These are phyloP conservation scores for Aspergillus sp. DNA, from an alignment of 2,329 filamentous ascomycete species.

Conservation along the genomic window DNA sequence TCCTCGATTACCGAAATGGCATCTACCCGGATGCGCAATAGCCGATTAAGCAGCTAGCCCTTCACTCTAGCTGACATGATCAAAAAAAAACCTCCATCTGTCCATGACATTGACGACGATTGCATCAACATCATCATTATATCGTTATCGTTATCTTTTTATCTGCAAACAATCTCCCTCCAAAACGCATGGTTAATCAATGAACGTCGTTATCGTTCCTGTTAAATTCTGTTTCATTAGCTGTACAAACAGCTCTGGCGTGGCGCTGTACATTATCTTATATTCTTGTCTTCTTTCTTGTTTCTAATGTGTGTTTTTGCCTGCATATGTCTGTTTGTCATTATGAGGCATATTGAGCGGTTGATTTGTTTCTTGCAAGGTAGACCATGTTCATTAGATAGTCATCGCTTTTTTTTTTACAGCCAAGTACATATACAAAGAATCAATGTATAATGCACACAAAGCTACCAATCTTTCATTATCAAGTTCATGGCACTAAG, in stretches of 20 bases:
- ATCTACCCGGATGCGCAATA: not conserved
- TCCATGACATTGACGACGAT: not conserved
- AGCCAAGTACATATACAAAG: not conserved
- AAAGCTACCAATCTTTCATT: not conserved
- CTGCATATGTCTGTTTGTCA: not conserved
- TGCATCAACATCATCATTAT: not conserved
- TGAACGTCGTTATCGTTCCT: not conserved
- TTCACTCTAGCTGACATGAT: not conserved
- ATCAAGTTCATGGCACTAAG: no score
- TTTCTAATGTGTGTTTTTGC: not conserved
- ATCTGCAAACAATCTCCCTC: not conserved
- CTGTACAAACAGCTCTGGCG: not conserved
- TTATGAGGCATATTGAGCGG: not conserved
- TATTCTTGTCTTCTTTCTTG: not conserved
- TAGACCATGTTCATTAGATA: slow-evolving; percentile 1
- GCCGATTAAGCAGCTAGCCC: not conserved
- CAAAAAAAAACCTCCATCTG: not conserved
- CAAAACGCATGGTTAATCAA: not conserved
- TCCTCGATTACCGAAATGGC: not conserved
- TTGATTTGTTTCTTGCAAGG: not conserved
- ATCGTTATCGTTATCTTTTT: not conserved
- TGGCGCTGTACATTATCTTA: not conserved
- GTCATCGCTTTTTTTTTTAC: not conserved
- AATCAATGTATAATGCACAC: not conserved
- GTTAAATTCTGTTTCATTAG: not conserved